A percentile compares a stretch with the other conserved stretches of the same genome.
Evolutionary conservation across 2,329 filamentous ascomycete species (phyloP).

Genomic region (Arthrobotrys entomopaga): DNA sequence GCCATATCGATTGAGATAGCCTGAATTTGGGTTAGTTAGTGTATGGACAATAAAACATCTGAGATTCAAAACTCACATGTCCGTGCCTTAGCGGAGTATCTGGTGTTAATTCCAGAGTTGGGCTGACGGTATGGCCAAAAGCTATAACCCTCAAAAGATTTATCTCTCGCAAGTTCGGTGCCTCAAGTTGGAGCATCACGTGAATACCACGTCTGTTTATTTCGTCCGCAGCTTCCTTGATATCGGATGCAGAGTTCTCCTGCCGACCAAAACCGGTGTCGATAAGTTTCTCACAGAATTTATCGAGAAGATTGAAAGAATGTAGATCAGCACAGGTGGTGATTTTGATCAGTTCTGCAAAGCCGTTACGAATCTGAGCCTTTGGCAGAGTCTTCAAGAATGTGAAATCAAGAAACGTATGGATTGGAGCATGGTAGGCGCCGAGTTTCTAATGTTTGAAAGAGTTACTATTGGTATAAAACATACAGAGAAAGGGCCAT

Average conservation of each 20-base stretch:
- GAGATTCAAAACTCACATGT: slow-evolving; percentile 62
- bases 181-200: slow-evolving; percentile 79
- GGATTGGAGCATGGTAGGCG: slow-evolving; percentile 76
- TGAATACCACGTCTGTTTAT: slow-evolving; percentile 76
- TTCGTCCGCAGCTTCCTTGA: slow-evolving; percentile 71
- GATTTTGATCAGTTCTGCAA: slow-evolving; percentile 80
- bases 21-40: not conserved
- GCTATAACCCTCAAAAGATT: slow-evolving; percentile 77
- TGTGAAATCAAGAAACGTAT: slow-evolving; percentile 76
- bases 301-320: slow-evolving; percentile 75
- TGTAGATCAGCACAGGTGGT: slow-evolving; percentile 74
- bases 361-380: slow-evolving; percentile 77
- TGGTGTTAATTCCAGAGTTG: slow-evolving; percentile 75
- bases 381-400: slow-evolving; percentile 75
- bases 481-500: too few relatives aligned
- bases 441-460: slow-evolving; percentile 25
- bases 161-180: slow-evolving; percentile 78
- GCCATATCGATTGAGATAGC: slow-evolving; percentile 82
- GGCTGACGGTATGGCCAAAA: slow-evolving; percentile 79
- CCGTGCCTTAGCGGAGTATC: slow-evolving; percentile 76
- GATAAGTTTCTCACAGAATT: slow-evolving; percentile 76
- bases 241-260: slow-evolving; percentile 68
- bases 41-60: not conserved
- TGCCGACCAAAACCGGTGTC: slow-evolving; percentile 72
- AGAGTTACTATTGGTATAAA: not conserved